A percentile compares a stretch with the other conserved stretches of the same genome.
These are phyloP conservation scores for Spinacia oleracea DNA, from an alignment of 179 eudicot species.

Conservation along the genomic window DNA sequence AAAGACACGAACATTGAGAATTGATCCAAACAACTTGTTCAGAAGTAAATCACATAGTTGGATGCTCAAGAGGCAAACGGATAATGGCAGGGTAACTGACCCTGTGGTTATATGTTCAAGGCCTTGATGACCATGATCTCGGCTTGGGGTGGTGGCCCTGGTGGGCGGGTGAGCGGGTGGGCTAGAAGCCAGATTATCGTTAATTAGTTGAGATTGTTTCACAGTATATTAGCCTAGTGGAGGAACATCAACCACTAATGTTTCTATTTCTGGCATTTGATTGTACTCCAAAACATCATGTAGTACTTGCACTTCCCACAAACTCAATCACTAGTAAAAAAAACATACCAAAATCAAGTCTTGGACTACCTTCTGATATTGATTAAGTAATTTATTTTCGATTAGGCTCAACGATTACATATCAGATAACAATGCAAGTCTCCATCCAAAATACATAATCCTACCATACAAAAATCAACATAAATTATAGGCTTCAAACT, in stretches of 20 bases:
- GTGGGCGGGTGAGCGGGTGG: neutral
- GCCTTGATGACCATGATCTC: neutral
- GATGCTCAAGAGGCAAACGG: neutral
- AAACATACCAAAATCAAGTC: conserved; percentile 12
- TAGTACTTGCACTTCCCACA: neutral
- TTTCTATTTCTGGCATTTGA: neutral
- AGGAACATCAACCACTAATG: neutral
- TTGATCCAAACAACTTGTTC: neutral
- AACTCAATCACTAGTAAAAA: conserved; percentile 9
- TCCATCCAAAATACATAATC: conserved; percentile 14
- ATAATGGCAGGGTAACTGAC: neutral
- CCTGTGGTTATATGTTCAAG: neutral
- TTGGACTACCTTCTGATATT: conserved; percentile 3
- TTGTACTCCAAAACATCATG: neutral
- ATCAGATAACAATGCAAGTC: conserved; percentile 19
- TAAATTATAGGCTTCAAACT: neutral
- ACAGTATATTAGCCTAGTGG: neutral
- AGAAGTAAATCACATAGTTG: neutral
- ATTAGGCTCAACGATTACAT: neutral
- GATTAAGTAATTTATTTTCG: neutral
- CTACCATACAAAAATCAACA: conserved; percentile 1
- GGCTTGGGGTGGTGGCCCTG: neutral
- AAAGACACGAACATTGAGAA: neutral
- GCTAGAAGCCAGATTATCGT: neutral
- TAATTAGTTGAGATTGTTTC: neutral